Percentiles rank a stretch among this genome's conserved stretches.
These are phyloP conservation scores for Yamadazyma trypodendri DNA, from an alignment of 1,139 yeast species.

Conservation along the genomic window DNA sequence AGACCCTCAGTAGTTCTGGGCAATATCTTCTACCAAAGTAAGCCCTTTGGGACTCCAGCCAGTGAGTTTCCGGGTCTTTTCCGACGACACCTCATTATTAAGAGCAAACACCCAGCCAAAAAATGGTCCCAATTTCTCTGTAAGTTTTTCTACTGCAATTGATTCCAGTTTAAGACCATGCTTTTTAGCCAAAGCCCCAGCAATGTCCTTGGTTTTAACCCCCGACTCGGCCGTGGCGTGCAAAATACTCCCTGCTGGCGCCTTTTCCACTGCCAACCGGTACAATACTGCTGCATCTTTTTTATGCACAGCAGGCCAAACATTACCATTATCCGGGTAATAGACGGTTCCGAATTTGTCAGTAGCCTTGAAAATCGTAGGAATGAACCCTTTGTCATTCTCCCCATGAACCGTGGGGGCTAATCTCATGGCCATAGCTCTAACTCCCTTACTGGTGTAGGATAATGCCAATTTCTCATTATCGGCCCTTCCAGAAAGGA, in stretches of 20 bases:
- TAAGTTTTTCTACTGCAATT: conserved; percentile 12
- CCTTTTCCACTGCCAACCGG: conserved; percentile 24
- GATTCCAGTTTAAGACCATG: conserved; percentile 14
- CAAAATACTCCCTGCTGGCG: conserved; percentile 19
- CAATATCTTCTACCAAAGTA: conserved; percentile 1
- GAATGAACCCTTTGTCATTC: conserved; percentile 19
- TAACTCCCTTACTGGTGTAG: conserved; percentile 20
- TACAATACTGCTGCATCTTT: conserved; percentile 26
- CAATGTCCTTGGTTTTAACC: conserved; percentile 20
- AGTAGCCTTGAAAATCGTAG: conserved; percentile 13
- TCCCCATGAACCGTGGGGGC: conserved; percentile 29
- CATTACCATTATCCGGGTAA: conserved; percentile 21
- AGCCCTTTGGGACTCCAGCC: conserved; percentile 13
- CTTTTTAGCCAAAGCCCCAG: conserved; percentile 20
- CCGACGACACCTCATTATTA: conserved; percentile 9
- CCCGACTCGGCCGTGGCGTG: conserved; percentile 23
- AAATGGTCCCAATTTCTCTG: conserved; percentile 6
- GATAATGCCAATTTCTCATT: conserved; percentile 7
- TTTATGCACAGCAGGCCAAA: conserved; percentile 28
- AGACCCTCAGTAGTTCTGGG: neutral
- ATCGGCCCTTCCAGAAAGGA: neutral
- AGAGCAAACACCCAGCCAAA: conserved; percentile 9
- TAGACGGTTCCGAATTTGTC: conserved; percentile 13
- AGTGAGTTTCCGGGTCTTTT: conserved; percentile 2
- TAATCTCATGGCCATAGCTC: conserved; percentile 19